phyloP scores from a whole-genome alignment of 2,329 filamentous ascomycete species.

The Fusarium fracticaudum region DNA sequence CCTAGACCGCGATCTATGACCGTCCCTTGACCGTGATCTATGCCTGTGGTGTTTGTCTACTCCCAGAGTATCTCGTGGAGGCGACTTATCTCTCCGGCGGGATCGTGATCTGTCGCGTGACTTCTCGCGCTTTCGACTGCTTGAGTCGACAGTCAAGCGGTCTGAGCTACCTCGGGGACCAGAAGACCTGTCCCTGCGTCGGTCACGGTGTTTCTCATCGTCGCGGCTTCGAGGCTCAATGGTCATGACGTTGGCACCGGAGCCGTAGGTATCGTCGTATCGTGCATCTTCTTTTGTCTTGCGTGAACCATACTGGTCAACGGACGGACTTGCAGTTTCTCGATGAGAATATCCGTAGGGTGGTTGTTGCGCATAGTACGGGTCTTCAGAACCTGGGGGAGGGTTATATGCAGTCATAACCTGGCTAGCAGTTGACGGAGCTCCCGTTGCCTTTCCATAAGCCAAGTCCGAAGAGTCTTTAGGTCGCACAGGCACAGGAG shows the following conservation, averaged over 20 bases:
- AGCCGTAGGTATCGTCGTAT: constrained; percentile 50
- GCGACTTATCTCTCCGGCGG: constrained; percentile 39
- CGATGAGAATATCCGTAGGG: constrained; percentile 25
- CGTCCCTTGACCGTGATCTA: constrained; percentile 26
- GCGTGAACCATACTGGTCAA: constrained; percentile 31
- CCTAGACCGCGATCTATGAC: constrained; percentile 22
- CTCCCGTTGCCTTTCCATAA: constrained; percentile 37
- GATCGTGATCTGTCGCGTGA: constrained; percentile 38
- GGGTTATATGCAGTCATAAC: constrained; percentile 42
- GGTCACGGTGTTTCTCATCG: constrained; percentile 48
- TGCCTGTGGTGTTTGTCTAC: constrained; percentile 32
- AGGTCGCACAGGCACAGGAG: constrained; percentile 39
- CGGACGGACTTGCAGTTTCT: constrained; percentile 28
- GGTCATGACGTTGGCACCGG: constrained; percentile 53
- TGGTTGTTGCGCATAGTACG: constrained; percentile 22
- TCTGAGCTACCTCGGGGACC: constrained; percentile 35
- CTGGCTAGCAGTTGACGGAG: constrained; percentile 37
- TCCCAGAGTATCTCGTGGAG: constrained; percentile 8
- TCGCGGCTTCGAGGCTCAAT: constrained; percentile 53
- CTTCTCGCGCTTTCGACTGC: constrained; percentile 39
- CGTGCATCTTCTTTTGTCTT: constrained; percentile 36
- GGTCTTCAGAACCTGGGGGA: constrained; percentile 6
- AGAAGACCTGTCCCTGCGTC: constrained; percentile 44
- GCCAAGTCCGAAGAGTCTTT: constrained; percentile 37
- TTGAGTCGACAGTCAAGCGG: constrained; percentile 32